Base-by-base conservation (phyloP, 768 basidiomycete genomes). In the Suillus americanus region DNA sequence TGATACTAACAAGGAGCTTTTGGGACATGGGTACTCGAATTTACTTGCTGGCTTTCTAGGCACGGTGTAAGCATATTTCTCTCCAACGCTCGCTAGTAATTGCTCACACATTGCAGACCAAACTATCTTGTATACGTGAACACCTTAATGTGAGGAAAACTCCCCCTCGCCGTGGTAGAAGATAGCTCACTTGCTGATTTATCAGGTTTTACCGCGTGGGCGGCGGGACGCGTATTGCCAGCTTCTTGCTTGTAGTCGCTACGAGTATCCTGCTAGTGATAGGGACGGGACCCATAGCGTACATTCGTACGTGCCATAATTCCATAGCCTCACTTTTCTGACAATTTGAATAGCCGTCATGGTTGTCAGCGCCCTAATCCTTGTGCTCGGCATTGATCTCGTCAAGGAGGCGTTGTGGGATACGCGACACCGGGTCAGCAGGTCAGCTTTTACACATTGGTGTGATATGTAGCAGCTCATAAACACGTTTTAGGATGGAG, bases 321-420 rank as follows among this genome's bases (percentile, higher is more conserved):
- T 41, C 6, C 25, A 41, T 28, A 30, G 0, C 5, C 57, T 59
- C 54, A 35, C 62, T 51, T 51, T 28, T 14, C 23, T 59, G 53
- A 60, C 16, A 30, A 18, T 59, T 41, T 30, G 6, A 30, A 8
- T 66, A 96, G 94, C 95, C 63, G 89, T 98, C 37, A 89, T 94
- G 86, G 89, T 97, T 5, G 95, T 98, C 16, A 89, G 90, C 1
- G 89, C 94, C 2, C 81, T 99, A 62, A 98, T 99, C 66, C 96
- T 95, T 68, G 95, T 97, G 10, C 83, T 99, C 40, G 97, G 96
- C 0, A 85, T 98, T 60, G 97, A 99, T 68, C 86, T 99, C 45
- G 87, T 94, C 46, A 97, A 96, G 71, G 97, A 98, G 76, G 96
- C 97, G 0, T 74, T 98, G 10, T 99, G 96, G 96, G 97, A 99